Evolutionary conservation across 257 asterid genomes (phyloP).

Genomic region (Rehmannia glutinosa): DNA sequence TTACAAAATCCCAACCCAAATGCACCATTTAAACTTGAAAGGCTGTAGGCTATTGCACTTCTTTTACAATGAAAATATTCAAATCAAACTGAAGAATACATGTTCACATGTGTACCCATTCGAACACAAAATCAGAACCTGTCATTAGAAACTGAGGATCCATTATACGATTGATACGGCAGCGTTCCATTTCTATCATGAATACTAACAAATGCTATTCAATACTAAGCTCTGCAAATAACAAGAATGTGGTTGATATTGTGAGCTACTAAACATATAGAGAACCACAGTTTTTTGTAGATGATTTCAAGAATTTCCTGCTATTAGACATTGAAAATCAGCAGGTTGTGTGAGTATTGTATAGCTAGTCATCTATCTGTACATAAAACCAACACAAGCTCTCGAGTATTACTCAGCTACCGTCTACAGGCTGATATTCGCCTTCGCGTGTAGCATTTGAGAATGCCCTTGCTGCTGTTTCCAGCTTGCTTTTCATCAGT

Average conservation of each 20-base stretch:
- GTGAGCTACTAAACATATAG: neutral
- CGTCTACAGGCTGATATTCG: conserved; percentile 20
- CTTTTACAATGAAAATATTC: too few species aligned
- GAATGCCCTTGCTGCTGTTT: neutral
- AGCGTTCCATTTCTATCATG: too few species aligned
- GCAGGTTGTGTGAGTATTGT: conserved; percentile 15
- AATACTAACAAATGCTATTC: too few species aligned
- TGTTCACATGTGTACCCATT: too few species aligned
- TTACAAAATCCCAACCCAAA: too few species aligned
- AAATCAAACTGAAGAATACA: too few species aligned
- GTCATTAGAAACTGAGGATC: too few species aligned
- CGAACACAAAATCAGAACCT: too few species aligned
- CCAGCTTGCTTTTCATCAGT: conserved; percentile 1
- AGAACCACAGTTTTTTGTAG: neutral
- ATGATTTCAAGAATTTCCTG: neutral
- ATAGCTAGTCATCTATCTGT: conserved; percentile 20
- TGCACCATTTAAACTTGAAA: too few species aligned
- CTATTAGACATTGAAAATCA: conserved; percentile 23
- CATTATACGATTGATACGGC: too few species aligned
- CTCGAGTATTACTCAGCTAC: neutral
- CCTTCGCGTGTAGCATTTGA: conserved; percentile 34
- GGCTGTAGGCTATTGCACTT: too few species aligned
- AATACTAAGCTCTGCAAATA: neutral
- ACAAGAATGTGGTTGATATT: neutral
- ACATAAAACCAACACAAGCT: neutral